Evolutionary conservation across 805 yeast species (phyloP).

Genomic region (Starmerella stellata): DNA sequence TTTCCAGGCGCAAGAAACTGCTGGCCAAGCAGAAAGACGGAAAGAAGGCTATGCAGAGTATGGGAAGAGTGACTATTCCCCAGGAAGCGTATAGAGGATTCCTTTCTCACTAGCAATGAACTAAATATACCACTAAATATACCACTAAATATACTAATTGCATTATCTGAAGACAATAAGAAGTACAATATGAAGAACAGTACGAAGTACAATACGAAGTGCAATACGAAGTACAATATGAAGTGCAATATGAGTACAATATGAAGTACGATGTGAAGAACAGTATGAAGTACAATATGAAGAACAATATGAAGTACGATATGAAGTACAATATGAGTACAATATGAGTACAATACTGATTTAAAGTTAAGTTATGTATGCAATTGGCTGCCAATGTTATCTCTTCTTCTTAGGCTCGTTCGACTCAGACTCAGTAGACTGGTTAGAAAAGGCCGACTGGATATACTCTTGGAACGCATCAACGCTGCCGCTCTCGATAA

Average conservation of each 20-base stretch:
- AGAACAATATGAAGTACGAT: too few relatives aligned
- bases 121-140: constrained; percentile 8
- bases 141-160: constrained; percentile 1
- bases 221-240: too few relatives aligned
- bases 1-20: constrained; percentile 73
- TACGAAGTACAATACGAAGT: too few relatives aligned
- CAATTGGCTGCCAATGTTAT: too few relatives aligned
- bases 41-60: constrained; percentile 60
- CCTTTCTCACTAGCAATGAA: constrained; percentile 24
- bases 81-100: constrained; percentile 83
- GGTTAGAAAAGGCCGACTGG: constrained; percentile 16
- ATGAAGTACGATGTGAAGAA: too few relatives aligned
- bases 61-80: constrained; percentile 61
- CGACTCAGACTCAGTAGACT: neutral
- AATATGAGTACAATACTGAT: too few relatives aligned
- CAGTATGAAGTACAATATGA: too few relatives aligned
- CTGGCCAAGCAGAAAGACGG: constrained; percentile 85
- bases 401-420: neutral
- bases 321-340: too few relatives aligned
- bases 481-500: constrained; percentile 64
- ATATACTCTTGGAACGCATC: constrained; percentile 54
- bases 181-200: too few relatives aligned
- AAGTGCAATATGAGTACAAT: too few relatives aligned
- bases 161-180: too few relatives aligned
- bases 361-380: too few relatives aligned